phyloP scores from a whole-genome alignment of 192 early-diverging fungal species.

The Coemansia sp. region DNA sequence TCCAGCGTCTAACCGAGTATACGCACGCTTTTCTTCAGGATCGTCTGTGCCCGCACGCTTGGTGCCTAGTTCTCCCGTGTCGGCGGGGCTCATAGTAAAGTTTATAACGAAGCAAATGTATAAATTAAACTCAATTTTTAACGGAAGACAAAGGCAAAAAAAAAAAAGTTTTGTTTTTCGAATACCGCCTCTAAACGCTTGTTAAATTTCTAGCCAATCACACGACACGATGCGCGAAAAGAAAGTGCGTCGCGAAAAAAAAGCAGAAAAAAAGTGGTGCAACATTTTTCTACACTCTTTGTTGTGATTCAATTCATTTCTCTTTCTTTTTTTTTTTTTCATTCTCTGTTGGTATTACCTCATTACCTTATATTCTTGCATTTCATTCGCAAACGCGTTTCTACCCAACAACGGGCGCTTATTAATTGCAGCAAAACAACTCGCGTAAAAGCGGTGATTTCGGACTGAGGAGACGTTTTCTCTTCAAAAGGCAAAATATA shows the following conservation, averaged over 20 bases:
- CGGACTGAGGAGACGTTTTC: neutral
- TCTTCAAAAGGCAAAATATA: neutral
- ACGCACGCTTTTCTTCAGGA: constrained; percentile 27
- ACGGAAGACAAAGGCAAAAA: neutral
- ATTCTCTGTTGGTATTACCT: neutral
- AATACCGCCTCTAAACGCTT: neutral
- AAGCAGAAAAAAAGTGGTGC: too few relatives aligned
- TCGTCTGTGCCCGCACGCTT: neutral
- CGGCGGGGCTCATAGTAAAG: neutral
- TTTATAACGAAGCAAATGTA: neutral
- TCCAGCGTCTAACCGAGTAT: constrained; percentile 5
- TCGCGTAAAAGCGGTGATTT: neutral
- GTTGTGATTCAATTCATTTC: neutral
- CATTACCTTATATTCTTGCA: constrained; percentile 1
- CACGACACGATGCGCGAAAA: neutral
- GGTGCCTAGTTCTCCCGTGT: neutral
- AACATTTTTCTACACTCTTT: neutral
- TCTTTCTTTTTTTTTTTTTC: neutral
- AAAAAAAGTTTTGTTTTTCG: neutral
- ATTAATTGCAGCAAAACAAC: neutral
- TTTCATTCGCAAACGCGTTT: constrained; percentile 4
- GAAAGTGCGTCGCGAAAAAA: neutral
- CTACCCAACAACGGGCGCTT: neutral
- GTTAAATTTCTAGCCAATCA: constrained; percentile 2
- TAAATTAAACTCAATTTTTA: neutral